Conservation (phyloP, 177 flowering plant species). For the Vitis hybrid region DNA sequence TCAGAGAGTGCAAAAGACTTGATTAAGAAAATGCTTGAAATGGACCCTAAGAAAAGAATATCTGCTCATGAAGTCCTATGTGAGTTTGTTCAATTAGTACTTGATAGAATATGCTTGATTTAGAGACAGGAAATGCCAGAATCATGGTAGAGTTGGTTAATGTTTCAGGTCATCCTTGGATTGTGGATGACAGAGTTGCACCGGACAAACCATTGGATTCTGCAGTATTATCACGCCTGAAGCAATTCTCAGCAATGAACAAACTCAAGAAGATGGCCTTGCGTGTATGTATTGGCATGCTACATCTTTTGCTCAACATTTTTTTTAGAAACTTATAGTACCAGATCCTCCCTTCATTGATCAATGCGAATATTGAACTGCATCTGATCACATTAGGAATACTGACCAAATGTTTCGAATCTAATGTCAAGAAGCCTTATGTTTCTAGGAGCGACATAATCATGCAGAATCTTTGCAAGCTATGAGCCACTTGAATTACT, state of each 20-base stretch:
- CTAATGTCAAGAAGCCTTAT: too few species aligned
- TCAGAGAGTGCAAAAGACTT: conserved; percentile 79
- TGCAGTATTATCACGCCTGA: conserved; percentile 76
- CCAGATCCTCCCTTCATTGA: too few species aligned
- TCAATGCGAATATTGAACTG: too few species aligned
- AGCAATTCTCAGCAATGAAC: conserved; percentile 85
- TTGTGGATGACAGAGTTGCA: conserved; percentile 38
- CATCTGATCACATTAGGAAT: too few species aligned
- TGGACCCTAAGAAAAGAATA: conserved; percentile 58
- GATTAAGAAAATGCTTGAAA: conserved; percentile 61
- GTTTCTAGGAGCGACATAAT: too few species aligned
- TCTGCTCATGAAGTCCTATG: conserved; percentile 74
- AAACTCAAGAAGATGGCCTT: conserved; percentile 90
- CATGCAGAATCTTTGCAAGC: too few species aligned
- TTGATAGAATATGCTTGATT: not conserved
- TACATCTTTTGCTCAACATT: not conserved
- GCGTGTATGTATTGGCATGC: conserved; percentile 46
- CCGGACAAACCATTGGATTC: conserved; percentile 57
- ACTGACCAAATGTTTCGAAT: too few species aligned
- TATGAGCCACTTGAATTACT: too few species aligned
- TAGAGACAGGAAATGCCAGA: not conserved
- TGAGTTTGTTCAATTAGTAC: conserved; percentile 30
- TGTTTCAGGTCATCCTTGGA: conserved; percentile 86
- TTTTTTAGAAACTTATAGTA: too few species aligned
- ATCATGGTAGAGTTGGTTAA: not conserved